phyloP scores from a whole-genome alignment of 2,329 filamentous ascomycete genomes.

The Trichophyton verrucosum region DNA sequence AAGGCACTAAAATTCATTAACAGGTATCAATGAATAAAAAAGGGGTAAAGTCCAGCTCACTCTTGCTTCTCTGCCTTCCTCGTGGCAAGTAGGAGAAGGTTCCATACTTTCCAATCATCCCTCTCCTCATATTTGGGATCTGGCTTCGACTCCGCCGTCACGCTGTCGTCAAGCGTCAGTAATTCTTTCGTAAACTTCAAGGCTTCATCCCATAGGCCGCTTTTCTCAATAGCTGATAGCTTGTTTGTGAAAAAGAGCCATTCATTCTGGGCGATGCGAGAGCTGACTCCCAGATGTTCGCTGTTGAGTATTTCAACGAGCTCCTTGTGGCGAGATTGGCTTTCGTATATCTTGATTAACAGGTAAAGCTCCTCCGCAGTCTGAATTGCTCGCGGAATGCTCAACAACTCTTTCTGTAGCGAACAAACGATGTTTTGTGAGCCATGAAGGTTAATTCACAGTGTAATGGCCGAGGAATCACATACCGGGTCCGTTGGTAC shows the following conservation, averaged over 20 bases:
- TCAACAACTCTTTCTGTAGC: constrained; percentile 29
- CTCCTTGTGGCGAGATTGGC: constrained; percentile 30
- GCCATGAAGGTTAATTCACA: constrained; percentile 9
- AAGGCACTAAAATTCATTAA: constrained; percentile 20
- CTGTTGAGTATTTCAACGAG: constrained; percentile 32
- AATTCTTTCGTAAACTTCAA: constrained; percentile 26
- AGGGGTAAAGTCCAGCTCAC: constrained; percentile 20
- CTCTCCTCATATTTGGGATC: constrained; percentile 22
- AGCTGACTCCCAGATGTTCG: constrained; percentile 30
- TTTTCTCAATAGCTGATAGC: constrained; percentile 26
- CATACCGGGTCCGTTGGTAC: constrained; percentile 35
- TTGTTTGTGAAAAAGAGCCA: constrained; percentile 31
- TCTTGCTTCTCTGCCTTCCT: constrained; percentile 21
- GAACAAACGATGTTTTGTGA: constrained; percentile 10
- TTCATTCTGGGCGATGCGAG: constrained; percentile 33
- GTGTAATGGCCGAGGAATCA: constrained; percentile 3
- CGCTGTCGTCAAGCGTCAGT: constrained; percentile 25
- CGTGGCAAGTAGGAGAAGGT: constrained; percentile 27
- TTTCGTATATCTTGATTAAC: constrained; percentile 33
- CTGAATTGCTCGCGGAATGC: constrained; percentile 34
- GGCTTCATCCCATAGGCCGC: constrained; percentile 29
- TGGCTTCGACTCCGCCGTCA: constrained; percentile 17
- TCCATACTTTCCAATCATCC: constrained; percentile 38
- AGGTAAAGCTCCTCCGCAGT: constrained; percentile 36
- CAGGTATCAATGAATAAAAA: background rate